A percentile compares a stretch with the other conserved stretches of the same genome.
Conservation (phyloP, 768 basidiomycete species). For the Lactifluus pinguis region DNA sequence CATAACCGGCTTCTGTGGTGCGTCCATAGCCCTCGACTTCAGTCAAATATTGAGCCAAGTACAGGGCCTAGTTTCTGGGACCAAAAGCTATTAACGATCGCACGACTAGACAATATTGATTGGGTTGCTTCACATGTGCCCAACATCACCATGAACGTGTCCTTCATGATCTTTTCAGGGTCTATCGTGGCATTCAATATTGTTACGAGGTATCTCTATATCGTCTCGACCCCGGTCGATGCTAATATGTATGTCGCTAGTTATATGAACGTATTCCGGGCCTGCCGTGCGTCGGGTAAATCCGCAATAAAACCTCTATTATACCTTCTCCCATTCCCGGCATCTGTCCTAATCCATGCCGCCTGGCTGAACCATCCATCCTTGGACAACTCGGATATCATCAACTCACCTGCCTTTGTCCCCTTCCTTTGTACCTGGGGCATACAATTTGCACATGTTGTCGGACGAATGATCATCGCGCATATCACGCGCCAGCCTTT, state of each 20-base stretch:
- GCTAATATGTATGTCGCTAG: slow-evolving; percentile 29
- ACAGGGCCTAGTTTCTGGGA: slow-evolving; percentile 80
- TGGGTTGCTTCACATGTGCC: slow-evolving; percentile 42
- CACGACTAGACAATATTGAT: slow-evolving; percentile 44
- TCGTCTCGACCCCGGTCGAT: neutral
- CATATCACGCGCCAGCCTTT: slow-evolving; percentile 81
- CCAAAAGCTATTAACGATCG: slow-evolving; percentile 50
- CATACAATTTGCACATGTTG: slow-evolving; percentile 82
- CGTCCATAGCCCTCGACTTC: neutral
- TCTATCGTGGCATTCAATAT: slow-evolving; percentile 76
- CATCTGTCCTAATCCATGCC: slow-evolving; percentile 62
- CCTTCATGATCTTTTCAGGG: slow-evolving; percentile 76
- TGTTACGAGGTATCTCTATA: slow-evolving; percentile 42
- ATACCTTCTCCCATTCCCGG: slow-evolving; percentile 71
- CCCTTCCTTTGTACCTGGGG: slow-evolving; percentile 93
- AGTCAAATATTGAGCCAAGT: neutral
- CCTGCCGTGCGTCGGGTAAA: slow-evolving; percentile 36
- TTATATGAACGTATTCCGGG: slow-evolving; percentile 73
- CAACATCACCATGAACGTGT: slow-evolving; percentile 70
- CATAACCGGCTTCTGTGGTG: slow-evolving; percentile 72
- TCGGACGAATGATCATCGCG: slow-evolving; percentile 86
- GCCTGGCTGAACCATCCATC: slow-evolving; percentile 73
- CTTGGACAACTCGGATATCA: slow-evolving; percentile 51
- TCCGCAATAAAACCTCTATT: slow-evolving; percentile 49
- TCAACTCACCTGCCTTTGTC: slow-evolving; percentile 69